These are phyloP conservation scores for Heritiera fomes DNA, from an alignment of 345 rosid genomes.

Conservation along the genomic window DNA sequence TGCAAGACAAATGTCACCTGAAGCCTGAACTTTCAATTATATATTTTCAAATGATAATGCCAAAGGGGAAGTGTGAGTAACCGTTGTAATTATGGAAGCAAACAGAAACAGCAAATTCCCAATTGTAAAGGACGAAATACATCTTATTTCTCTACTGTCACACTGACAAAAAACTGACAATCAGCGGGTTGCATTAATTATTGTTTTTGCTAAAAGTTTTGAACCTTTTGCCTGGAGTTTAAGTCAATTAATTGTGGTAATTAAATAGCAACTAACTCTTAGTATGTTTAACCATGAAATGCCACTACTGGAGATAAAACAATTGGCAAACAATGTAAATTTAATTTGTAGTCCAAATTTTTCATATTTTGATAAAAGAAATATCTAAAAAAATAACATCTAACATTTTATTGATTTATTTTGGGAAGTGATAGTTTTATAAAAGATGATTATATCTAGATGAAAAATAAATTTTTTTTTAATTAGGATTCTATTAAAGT, in stretches of 20 bases:
- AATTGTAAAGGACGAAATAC: not conserved
- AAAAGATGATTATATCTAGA: too few species aligned
- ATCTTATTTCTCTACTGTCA: not conserved
- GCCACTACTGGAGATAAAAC: too few species aligned
- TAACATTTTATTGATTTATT: too few species aligned
- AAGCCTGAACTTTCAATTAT: not conserved
- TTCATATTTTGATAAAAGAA: too few species aligned
- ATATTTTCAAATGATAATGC: not conserved
- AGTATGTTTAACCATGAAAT: too few species aligned
- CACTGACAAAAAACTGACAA: not conserved
- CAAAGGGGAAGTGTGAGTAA: not conserved
- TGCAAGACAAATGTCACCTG: not conserved
- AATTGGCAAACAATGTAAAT: too few species aligned
- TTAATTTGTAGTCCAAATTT: too few species aligned
- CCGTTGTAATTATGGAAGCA: slow-evolving; percentile 7
- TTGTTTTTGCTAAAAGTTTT: not conserved
- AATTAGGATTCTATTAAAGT: too few species aligned
- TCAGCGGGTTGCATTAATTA: not conserved
- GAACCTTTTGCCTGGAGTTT: not conserved
- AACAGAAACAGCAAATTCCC: not conserved
- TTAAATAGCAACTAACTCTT: not conserved
- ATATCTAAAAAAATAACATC: too few species aligned
- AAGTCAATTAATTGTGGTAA: not conserved
- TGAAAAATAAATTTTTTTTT: too few species aligned
- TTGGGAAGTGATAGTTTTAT: too few species aligned